Evolutionary conservation across 2,329 filamentous ascomycete species (phyloP).

Genomic region (Thermoascus crustaceus): DNA sequence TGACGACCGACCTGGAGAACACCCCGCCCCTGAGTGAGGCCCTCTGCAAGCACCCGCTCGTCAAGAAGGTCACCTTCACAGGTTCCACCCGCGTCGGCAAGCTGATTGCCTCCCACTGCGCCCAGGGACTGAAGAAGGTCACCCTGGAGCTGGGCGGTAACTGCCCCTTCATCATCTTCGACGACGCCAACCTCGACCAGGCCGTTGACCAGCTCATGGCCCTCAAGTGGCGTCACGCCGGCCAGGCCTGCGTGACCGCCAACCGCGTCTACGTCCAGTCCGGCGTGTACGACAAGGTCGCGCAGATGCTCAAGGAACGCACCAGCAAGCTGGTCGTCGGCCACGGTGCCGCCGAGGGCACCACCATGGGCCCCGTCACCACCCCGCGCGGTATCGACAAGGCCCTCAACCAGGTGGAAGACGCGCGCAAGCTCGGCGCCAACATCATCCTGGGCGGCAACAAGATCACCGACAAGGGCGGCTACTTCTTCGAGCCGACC

Average conservation of each 20-base stretch:
- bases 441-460: conserved; percentile 54
- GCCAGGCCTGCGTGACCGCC: conserved; percentile 39
- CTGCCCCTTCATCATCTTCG: conserved; percentile 57
- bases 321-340: conserved; percentile 49
- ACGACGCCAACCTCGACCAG: conserved; percentile 53
- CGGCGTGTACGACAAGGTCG: conserved; percentile 44
- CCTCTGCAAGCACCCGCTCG: conserved; percentile 48
- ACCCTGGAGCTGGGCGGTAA: conserved; percentile 59
- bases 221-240: conserved; percentile 36
- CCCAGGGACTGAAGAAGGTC: conserved; percentile 55
- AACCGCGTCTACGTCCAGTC: conserved; percentile 40
- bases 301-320: conserved; percentile 45
- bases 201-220: conserved; percentile 33
- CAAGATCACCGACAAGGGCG: conserved; percentile 41
- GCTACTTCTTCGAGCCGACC: conserved; percentile 64
- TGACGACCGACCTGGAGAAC: conserved; percentile 44
- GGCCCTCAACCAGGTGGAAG: conserved; percentile 51
- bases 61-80: conserved; percentile 56
- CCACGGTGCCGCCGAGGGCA: conserved; percentile 48
- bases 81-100: conserved; percentile 55
- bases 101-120: conserved; percentile 52
- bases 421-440: conserved; percentile 56
- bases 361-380: conserved; percentile 54
- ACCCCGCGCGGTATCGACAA: conserved; percentile 50
- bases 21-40: conserved; percentile 36